A percentile compares a stretch with the other conserved stretches of the same genome.
These are phyloP conservation scores for Penicillium brevicompactum DNA, from an alignment of 2,329 filamentous ascomycete genomes.

Conservation along the genomic window DNA sequence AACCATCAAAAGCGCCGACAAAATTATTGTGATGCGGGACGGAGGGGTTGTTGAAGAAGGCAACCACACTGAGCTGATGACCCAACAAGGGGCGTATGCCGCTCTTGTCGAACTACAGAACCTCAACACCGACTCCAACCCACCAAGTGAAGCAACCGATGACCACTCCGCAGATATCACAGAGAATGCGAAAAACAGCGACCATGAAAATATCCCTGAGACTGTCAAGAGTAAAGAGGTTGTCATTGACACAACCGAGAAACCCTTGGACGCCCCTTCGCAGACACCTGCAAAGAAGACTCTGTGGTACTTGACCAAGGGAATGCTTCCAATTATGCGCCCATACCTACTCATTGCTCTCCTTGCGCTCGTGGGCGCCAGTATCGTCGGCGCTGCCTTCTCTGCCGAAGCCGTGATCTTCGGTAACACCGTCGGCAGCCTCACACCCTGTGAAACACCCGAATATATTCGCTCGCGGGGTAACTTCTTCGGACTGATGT, in stretches of 20 bases:
- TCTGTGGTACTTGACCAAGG: neutral
- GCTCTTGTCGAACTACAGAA: neutral
- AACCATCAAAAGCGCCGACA: neutral
- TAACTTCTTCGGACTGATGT: slow-evolving; percentile 58
- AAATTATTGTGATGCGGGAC: neutral
- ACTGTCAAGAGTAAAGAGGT: neutral
- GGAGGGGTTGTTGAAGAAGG: slow-evolving; percentile 52
- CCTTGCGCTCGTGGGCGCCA: neutral
- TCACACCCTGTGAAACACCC: slow-evolving; percentile 56
- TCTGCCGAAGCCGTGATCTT: slow-evolving; percentile 62
- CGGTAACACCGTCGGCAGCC: slow-evolving; percentile 58
- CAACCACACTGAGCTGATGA: slow-evolving; percentile 38
- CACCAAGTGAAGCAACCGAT: neutral
- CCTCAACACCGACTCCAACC: neutral
- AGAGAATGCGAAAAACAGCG: neutral
- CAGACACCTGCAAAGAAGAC: neutral
- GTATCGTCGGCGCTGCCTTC: slow-evolving; percentile 59
- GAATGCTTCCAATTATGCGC: neutral
- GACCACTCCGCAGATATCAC: neutral
- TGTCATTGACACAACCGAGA: neutral
- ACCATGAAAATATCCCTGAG: neutral
- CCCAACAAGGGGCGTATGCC: neutral
- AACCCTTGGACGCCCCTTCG: neutral
- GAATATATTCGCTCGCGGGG: slow-evolving; percentile 52
- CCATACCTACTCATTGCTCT: neutral